These are phyloP conservation scores for Colletotrichum sublineola DNA, from an alignment of 2,329 filamentous ascomycete genomes.

Conservation along the genomic window DNA sequence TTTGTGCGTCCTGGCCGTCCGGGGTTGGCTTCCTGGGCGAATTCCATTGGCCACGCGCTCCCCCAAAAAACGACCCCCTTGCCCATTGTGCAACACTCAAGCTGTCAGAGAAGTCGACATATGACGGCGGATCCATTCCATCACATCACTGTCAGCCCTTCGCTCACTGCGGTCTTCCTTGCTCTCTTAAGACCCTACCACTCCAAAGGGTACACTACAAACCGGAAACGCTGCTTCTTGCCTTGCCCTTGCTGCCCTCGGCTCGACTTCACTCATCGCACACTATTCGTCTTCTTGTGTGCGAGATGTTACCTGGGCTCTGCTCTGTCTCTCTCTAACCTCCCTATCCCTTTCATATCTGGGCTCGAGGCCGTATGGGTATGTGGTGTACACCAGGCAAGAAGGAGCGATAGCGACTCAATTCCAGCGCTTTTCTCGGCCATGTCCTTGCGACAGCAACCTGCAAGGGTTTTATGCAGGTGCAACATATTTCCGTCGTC, in stretches of 20 bases:
- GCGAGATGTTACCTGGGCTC: background rate
- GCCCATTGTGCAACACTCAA: slow-evolving; percentile 32
- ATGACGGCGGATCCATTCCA: slow-evolving; percentile 25
- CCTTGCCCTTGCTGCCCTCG: background rate
- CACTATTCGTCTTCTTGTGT: background rate
- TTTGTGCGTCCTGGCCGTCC: background rate
- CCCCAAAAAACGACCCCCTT: slow-evolving; percentile 12
- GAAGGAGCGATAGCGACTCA: background rate
- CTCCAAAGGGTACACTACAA: background rate
- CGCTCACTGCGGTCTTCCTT: background rate
- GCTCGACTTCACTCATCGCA: background rate
- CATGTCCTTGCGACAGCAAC: background rate
- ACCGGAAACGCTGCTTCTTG: background rate
- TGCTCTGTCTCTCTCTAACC: too few relatives aligned
- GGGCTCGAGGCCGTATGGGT: background rate
- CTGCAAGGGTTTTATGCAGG: slow-evolving; percentile 31
- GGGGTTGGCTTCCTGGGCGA: slow-evolving; percentile 1
- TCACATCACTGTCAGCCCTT: background rate
- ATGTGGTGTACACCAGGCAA: background rate
- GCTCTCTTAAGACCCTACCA: background rate
- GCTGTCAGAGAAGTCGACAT: slow-evolving; percentile 37
- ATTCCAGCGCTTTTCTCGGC: background rate
- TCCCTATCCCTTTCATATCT: background rate
- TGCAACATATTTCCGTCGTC: slow-evolving; percentile 14
- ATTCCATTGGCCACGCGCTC: slow-evolving; percentile 11